These are phyloP conservation scores for Quercus cerris DNA, from an alignment of 306 rosid genomes.

Conservation along the genomic window DNA sequence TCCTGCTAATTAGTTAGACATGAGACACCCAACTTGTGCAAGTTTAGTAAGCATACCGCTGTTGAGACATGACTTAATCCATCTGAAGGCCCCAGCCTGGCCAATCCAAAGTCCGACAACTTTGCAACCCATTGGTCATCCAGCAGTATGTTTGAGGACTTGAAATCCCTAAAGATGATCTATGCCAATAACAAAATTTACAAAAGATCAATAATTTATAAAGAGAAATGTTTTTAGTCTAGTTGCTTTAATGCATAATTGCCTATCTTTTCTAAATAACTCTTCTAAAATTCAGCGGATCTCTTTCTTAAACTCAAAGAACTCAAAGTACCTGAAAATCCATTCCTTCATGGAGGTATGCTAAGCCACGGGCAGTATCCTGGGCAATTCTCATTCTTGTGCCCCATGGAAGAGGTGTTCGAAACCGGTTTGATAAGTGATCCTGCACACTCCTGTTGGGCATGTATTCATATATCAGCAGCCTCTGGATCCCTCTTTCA, in stretches of 20 bases:
- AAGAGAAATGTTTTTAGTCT: not conserved
- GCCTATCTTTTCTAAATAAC: not conserved
- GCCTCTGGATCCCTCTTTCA: conserved; percentile 62
- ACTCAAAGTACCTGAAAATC: conserved; percentile 51
- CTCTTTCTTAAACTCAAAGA: not conserved
- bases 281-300: not conserved
- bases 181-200: conserved; percentile 5
- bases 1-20: not conserved
- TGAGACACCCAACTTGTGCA: not conserved
- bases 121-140: conserved; percentile 58
- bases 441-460: conserved; percentile 63
- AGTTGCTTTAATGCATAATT: not conserved
- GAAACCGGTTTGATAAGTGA: conserved; percentile 46
- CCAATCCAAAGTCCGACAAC: conserved; percentile 58
- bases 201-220: not conserved
- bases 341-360: conserved; percentile 74
- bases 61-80: conserved; percentile 56
- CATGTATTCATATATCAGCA: conserved; percentile 56
- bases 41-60: conserved; percentile 30
- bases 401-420: conserved; percentile 47
- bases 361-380: conserved; percentile 60
- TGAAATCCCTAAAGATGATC: conserved; percentile 65
- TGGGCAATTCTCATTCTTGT: conserved; percentile 58
- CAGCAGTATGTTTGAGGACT: conserved; percentile 57
- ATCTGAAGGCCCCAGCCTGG: conserved; percentile 57